These are phyloP conservation scores for Neurospora sp. DNA, from an alignment of 495 filamentous ascomycete genomes.

Conservation along the genomic window DNA sequence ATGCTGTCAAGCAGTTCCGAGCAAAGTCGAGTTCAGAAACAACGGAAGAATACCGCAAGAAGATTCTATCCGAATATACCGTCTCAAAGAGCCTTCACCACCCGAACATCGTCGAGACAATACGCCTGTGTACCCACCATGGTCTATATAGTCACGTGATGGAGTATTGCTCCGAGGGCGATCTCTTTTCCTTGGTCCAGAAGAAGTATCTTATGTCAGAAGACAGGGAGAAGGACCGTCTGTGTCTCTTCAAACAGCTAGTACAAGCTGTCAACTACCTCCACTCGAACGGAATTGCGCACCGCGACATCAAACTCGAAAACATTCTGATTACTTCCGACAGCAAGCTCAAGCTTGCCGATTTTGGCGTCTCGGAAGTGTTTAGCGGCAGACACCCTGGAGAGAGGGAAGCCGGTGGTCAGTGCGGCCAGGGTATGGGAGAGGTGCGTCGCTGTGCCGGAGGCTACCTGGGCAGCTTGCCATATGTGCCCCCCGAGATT, in stretches of 20 bases:
- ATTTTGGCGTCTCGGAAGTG: constrained; percentile 70
- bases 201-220: constrained; percentile 48
- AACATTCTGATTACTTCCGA: constrained; percentile 60
- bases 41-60: constrained; percentile 57
- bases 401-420: constrained; percentile 47
- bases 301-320: constrained; percentile 76
- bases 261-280: constrained; percentile 59
- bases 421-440: constrained; percentile 55
- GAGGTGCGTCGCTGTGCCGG: constrained; percentile 56
- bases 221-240: constrained; percentile 54
- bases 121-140: constrained; percentile 56
- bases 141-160: constrained; percentile 72
- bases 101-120: constrained; percentile 67
- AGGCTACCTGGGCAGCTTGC: constrained; percentile 63
- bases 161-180: constrained; percentile 70
- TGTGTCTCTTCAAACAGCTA: constrained; percentile 75
- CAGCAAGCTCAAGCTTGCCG: constrained; percentile 67
- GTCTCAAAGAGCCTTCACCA: constrained; percentile 67
- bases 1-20: constrained; percentile 73
- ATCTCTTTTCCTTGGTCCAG: constrained; percentile 58
- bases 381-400: constrained; percentile 68
- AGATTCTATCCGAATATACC: constrained; percentile 72
- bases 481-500: constrained; percentile 73
- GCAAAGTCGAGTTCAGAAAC: constrained; percentile 50
- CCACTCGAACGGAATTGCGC: constrained; percentile 61